Evolutionary conservation across 208 protist species (phyloP).

Genomic region (Leishmania martiniquensis): DNA sequence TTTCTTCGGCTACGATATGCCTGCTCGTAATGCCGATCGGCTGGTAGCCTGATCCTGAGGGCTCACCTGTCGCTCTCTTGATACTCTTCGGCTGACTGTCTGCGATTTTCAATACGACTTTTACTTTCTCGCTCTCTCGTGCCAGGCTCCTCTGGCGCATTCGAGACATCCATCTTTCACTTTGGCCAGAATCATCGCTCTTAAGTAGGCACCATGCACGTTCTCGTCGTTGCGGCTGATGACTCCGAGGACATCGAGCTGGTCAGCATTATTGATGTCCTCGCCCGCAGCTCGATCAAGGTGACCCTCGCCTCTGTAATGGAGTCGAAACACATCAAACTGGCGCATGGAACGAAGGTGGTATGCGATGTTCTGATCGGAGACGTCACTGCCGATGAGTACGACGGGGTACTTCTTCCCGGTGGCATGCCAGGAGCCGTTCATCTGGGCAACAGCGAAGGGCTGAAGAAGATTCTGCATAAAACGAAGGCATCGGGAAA

Average conservation of each 20-base stretch:
- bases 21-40: not conserved
- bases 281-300: constrained; percentile 67
- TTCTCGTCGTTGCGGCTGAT: constrained; percentile 84
- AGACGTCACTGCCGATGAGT: constrained; percentile 56
- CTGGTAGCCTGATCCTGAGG: not conserved
- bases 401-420: constrained; percentile 83
- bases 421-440: constrained; percentile 79
- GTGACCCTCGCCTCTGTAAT: constrained; percentile 84
- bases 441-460: constrained; percentile 58
- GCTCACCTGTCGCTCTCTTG: constrained; percentile 9
- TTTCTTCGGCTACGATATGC: not conserved
- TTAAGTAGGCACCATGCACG: constrained; percentile 38
- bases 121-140: constrained; percentile 7
- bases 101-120: constrained; percentile 15
- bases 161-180: not conserved
- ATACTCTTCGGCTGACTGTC: constrained; percentile 4
- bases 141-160: not conserved
- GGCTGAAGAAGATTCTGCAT: constrained; percentile 76
- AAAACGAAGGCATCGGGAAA: constrained; percentile 58
- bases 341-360: constrained; percentile 73
- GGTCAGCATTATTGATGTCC: constrained; percentile 82
- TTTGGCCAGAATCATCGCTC: not conserved
- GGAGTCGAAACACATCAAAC: constrained; percentile 50
- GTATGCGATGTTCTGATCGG: constrained; percentile 61
- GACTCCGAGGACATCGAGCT: constrained; percentile 91